phyloP scores from a whole-genome alignment of 1,284 basidiomycete species.

The Ceraceosorus guamensis region DNA sequence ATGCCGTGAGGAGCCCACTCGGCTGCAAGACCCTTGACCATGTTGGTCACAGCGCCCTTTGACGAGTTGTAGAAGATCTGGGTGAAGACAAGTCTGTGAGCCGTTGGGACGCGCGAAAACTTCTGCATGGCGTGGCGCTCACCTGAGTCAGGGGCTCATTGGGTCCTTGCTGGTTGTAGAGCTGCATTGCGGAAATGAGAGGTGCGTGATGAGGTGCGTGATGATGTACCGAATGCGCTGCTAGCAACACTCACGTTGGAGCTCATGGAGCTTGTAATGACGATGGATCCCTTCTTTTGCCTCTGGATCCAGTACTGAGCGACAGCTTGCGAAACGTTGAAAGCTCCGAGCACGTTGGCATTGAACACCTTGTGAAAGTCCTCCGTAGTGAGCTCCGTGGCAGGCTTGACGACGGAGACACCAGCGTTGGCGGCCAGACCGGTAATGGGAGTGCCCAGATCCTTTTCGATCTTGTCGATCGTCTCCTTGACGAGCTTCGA shows the following conservation, averaged over 20 bases:
- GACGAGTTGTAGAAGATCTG: conserved; percentile 48
- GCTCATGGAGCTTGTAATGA: conserved; percentile 47
- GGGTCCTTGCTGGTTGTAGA: conserved; percentile 45
- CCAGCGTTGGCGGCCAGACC: conserved; percentile 45
- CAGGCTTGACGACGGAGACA: conserved; percentile 47
- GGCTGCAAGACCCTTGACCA: conserved; percentile 47
- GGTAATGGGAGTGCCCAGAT: conserved; percentile 39
- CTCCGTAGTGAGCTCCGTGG: conserved; percentile 44
- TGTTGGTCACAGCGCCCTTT: conserved; percentile 48
- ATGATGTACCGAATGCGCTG: not conserved
- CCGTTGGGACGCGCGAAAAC: too few relatives aligned
- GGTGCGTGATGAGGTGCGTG: not conserved
- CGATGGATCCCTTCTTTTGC: conserved; percentile 46
- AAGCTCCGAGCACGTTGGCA: conserved; percentile 48
- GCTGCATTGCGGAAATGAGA: not conserved
- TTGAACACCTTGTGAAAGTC: conserved; percentile 48
- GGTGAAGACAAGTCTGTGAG: too few relatives aligned
- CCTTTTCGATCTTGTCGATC: conserved; percentile 36
- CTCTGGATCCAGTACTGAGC: conserved; percentile 47
- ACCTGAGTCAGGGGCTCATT: conserved; percentile 44
- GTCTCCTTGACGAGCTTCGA: conserved; percentile 41
- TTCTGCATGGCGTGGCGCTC: too few relatives aligned
- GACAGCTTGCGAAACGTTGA: conserved; percentile 45
- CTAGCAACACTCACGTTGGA: conserved; percentile 25
- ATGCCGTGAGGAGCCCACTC: conserved; percentile 47